Base-by-base conservation (phyloP, 495 filamentous ascomycete genomes). In the Lepraria neglecta region DNA sequence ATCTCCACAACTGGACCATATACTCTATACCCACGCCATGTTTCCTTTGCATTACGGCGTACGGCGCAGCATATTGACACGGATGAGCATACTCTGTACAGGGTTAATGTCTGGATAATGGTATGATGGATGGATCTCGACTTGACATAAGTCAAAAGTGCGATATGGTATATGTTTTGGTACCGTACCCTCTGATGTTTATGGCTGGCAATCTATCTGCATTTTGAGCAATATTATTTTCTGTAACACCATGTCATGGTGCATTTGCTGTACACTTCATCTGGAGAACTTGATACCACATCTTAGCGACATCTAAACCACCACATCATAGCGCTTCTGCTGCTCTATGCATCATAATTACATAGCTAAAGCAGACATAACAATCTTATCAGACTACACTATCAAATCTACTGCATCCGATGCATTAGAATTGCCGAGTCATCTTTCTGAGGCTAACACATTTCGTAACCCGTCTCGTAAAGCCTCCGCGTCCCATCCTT, bases 21-120 rank as follows among this genome's bases (percentile, higher is more conserved):
- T 46, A 5, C 51, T 33, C 21, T 38, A 54, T 54, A 54, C 51
- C 31, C 51, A 54, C 30, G 30, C n/a, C 51, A 33, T 38, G 19
- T 35, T 54, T 38, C 9, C 28, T 54, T 54, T n/a, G 17, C 28
- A 19, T n/a, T 21, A 3, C 17, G 27, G 48, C 56, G 56, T 33
- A 58, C 38, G 38, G 58, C 58, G 58, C 38, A 53, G 40, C 17
- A 35, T 50, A 51, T 10, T 42, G 58, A 24, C 35, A 30, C 12
- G 1, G 17, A 60, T 21, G 27, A 19, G 40, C 38, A 54, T 54
- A 54, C 51, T 33, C 30, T 12, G 11, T 60, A 31, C 28, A 52
- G 48, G 42, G 40, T 28, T 60, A 60, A 60, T 60, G 58, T 60
- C 58, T 60, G 38, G 43, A 60, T 60, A n/a, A 38, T 12, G 35